Evolutionary conservation across 2,329 filamentous ascomycete genomes (phyloP).

Genomic region (Paraphaeosphaeria sporulosa): DNA sequence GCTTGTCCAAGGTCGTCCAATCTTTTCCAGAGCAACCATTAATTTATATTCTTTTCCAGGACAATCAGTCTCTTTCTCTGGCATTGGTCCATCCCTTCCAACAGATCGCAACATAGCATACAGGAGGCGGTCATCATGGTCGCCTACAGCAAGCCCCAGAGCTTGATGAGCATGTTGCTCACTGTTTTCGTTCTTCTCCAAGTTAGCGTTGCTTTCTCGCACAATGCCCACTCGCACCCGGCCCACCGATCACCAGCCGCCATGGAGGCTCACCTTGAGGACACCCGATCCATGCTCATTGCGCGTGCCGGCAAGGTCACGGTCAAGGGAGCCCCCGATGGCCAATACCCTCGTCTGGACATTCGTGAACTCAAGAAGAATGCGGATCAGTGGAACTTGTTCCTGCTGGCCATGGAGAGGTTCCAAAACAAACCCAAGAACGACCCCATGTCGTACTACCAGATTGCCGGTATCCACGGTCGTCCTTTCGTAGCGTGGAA

Average conservation of each 20-base stretch:
- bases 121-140: constrained; percentile 34
- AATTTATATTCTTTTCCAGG: constrained; percentile 19
- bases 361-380: constrained; percentile 70
- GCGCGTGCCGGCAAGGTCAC: constrained; percentile 37
- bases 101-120: constrained; percentile 14
- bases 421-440: constrained; percentile 73
- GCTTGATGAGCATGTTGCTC: constrained; percentile 44
- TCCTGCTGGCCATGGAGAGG: constrained; percentile 75
- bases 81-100: constrained; percentile 17
- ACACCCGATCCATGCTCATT: constrained; percentile 29
- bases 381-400: constrained; percentile 76
- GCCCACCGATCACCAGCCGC: constrained; percentile 28
- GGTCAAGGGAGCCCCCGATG: constrained; percentile 23
- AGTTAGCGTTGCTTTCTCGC: constrained; percentile 38
- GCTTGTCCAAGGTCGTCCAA: constrained; percentile 43
- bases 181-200: constrained; percentile 44
- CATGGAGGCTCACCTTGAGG: constrained; percentile 35
- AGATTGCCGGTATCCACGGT: constrained; percentile 84
- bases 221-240: constrained; percentile 31
- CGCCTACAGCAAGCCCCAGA: constrained; percentile 44
- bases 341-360: constrained; percentile 63
- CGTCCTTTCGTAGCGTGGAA: constrained; percentile 71
- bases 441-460: constrained; percentile 75
- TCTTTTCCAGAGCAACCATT: constrained; percentile 35
- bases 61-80: neutral